Evolutionary conservation across 2,329 filamentous ascomycete genomes (phyloP).

Genomic region (Periconia digitata): DNA sequence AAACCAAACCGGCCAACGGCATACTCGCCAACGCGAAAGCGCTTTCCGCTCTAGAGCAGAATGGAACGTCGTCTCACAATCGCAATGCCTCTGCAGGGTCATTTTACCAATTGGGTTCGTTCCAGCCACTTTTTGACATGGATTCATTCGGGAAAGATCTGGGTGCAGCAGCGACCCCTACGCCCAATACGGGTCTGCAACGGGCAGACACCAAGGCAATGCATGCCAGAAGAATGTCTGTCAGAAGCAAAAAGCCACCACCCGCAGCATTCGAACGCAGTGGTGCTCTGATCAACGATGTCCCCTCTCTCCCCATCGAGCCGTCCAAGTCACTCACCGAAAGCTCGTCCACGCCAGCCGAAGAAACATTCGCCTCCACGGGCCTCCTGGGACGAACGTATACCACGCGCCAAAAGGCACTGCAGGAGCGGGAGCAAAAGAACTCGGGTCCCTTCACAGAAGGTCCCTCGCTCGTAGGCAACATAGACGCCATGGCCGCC

Average conservation of each 20-base stretch:
- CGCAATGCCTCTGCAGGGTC: slow-evolving; percentile 47
- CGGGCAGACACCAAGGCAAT: slow-evolving; percentile 29
- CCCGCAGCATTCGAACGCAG: slow-evolving; percentile 34
- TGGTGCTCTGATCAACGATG: slow-evolving; percentile 17
- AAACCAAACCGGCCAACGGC: slow-evolving; percentile 31
- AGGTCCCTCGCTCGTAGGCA: slow-evolving; percentile 61
- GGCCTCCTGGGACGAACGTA: slow-evolving; percentile 55
- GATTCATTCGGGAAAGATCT: slow-evolving; percentile 56
- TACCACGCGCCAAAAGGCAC: slow-evolving; percentile 47
- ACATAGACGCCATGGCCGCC: slow-evolving; percentile 32
- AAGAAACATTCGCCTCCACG: slow-evolving; percentile 48
- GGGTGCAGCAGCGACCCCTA: slow-evolving; percentile 23
- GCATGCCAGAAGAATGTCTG: slow-evolving; percentile 40
- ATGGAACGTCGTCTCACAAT: slow-evolving; percentile 22
- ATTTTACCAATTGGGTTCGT: slow-evolving; percentile 65
- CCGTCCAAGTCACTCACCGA: slow-evolving; percentile 24
- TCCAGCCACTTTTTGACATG: slow-evolving; percentile 68
- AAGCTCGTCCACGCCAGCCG: slow-evolving; percentile 25
- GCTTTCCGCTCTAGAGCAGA: slow-evolving; percentile 16
- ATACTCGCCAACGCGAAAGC: slow-evolving; percentile 6
- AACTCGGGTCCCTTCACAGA: slow-evolving; percentile 54
- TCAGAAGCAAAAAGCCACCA: slow-evolving; percentile 40
- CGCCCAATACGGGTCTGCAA: slow-evolving; percentile 14
- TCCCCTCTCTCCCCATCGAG: slow-evolving; percentile 9
- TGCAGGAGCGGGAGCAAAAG: slow-evolving; percentile 41